Evolutionary conservation across 2,329 filamentous ascomycete genomes (phyloP), one percentile per base, ranked within the genome.

Genomic region (Paraconiothyrium sp.): DNA sequence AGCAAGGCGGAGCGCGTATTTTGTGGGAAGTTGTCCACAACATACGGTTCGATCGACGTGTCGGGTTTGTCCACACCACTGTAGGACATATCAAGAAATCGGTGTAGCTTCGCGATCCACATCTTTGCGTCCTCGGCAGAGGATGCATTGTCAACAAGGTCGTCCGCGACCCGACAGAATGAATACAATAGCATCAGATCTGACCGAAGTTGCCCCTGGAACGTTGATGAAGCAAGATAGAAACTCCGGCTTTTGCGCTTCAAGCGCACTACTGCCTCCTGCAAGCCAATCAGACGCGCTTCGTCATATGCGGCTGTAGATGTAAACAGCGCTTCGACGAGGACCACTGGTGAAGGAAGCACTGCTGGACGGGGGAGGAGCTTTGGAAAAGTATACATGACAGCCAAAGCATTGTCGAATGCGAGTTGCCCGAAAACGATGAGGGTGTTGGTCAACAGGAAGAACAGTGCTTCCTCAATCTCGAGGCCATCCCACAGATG

Each of bases 381-480:
- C 1, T 82, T 76, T 0, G 88, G 88, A 63, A 91, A 91, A 0
- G 86, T 84, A 66, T 90, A 83, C 7, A 90, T 76, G 14, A 93
- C 83, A 1, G 90, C 88, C 39, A 91, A 71, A 4, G 88, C 88
- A 70, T 91, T 87, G 75, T 93, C 91, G 65, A 91, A 89, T 0
- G 90, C 88, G 1, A 88, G 80, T 27, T 90, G 79, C 1, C 90
- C 90, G 71, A 90, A 89, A 0, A 92, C 88, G 58, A 93, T 88
- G 22, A 93, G 78, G 0, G 80, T 81, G 72, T 93, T 93, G 1
- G 90, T 92, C 4, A 86, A 77, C 4, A 92, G 79, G 76, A 93
- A 93, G 80, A 93, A 93, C 8, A 90, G 67, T 0, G 90, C 90
- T 73, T 93, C 91, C 78, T 93, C 91, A 22, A 92, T 82, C 54